These are phyloP conservation scores for Casuarina equisetifolia DNA, from an alignment of 306 rosid species.

Conservation along the genomic window DNA sequence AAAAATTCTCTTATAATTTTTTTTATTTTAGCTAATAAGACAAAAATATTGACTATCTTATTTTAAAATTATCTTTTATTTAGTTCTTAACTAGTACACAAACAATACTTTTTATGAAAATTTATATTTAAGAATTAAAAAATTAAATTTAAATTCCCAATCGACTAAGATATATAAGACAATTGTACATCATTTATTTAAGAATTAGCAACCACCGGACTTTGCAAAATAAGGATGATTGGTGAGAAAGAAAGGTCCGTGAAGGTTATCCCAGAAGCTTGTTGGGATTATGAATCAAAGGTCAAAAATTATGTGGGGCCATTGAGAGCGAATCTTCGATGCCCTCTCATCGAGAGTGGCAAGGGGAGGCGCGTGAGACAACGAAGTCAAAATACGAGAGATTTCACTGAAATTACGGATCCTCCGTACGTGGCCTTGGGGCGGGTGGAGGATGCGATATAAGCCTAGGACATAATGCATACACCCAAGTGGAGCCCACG, in stretches of 20 bases:
- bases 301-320: not conserved
- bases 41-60: too few relatives aligned
- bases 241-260: not conserved
- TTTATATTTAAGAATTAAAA: too few relatives aligned
- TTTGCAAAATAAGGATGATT: not conserved
- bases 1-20: too few relatives aligned
- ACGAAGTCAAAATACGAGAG: not conserved
- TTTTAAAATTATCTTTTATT: too few relatives aligned
- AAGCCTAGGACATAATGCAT: not conserved
- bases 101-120: too few relatives aligned
- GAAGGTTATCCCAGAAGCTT: not conserved
- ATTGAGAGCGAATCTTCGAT: not conserved
- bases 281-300: not conserved
- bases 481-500: not conserved
- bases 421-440: not conserved
- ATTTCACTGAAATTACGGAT: slow-evolving; percentile 16
- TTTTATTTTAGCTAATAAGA: too few relatives aligned
- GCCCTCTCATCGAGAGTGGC: not conserved
- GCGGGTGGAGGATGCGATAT: not conserved
- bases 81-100: too few relatives aligned
- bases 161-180: too few relatives aligned
- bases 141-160: too few relatives aligned
- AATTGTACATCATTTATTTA: too few relatives aligned
- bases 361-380: too few relatives aligned
- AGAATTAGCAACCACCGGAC: too few relatives aligned